Conservation (phyloP, 2,329 filamentous ascomycete genomes). For the Exophiala spinifera region DNA sequence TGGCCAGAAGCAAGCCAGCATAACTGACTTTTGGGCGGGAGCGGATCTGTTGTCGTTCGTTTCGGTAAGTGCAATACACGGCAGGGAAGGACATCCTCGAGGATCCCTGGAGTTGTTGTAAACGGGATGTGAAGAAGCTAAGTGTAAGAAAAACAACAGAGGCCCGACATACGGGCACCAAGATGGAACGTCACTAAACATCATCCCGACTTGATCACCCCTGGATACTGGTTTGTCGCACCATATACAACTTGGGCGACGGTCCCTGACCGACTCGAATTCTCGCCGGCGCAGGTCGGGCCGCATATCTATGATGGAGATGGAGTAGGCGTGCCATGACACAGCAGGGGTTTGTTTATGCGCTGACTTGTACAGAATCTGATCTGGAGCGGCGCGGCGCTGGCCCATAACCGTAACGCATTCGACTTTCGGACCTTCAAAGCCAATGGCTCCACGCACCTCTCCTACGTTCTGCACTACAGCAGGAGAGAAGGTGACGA, state of each 20-base stretch:
- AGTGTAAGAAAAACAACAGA: neutral
- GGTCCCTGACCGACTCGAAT: neutral
- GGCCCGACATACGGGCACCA: constrained; percentile 9
- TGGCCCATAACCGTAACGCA: constrained; percentile 7
- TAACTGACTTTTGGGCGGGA: neutral
- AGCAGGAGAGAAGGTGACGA: constrained; percentile 19
- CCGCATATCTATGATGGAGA: constrained; percentile 10
- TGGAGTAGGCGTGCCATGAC: constrained; percentile 3
- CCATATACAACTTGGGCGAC: constrained; percentile 2
- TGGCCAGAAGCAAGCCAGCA: neutral
- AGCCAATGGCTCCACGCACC: neutral
- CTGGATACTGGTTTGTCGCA: constrained; percentile 9
- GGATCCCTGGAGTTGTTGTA: too few species aligned
- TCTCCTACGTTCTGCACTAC: constrained; percentile 8
- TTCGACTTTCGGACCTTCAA: constrained; percentile 10
- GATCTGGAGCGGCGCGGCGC: constrained; percentile 6
- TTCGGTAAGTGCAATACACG: neutral
- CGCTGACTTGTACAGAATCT: constrained; percentile 7
- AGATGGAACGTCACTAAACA: neutral
- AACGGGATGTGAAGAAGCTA: too few species aligned
- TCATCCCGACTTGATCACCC: neutral
- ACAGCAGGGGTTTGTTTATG: constrained; percentile 3
- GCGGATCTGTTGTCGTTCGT: neutral
- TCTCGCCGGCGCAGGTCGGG: constrained; percentile 3
- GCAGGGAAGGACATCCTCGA: neutral